Percentiles rank a stretch among this genome's conserved stretches.
Conservation (phyloP, 2,329 filamentous ascomycete species). For the Colletotrichum noveboracense region DNA sequence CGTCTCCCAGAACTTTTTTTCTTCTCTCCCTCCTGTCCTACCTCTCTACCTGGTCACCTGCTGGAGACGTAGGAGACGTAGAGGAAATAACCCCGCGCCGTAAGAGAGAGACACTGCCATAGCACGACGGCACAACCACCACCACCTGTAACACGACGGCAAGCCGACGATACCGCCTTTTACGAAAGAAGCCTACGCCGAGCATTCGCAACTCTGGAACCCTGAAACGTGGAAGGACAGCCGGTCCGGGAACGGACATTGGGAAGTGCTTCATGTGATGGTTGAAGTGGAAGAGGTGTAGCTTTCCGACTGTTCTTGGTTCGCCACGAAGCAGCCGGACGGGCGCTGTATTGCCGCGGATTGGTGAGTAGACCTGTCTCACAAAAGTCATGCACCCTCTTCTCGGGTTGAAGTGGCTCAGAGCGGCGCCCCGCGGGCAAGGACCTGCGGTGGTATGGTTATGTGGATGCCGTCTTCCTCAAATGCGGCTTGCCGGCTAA, state of each 20-base stretch:
- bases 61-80: not conserved
- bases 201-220: slow-evolving; percentile 18
- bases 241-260: slow-evolving; percentile 35
- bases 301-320: slow-evolving; percentile 29
- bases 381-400: slow-evolving; percentile 30
- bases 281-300: slow-evolving; percentile 37
- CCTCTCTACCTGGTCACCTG: slow-evolving; percentile 1
- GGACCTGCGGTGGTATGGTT: slow-evolving; percentile 24
- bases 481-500: slow-evolving; percentile 30
- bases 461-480: slow-evolving; percentile 24
- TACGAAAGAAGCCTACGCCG: not conserved
- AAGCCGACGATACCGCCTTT: slow-evolving; percentile 1
- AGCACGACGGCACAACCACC: slow-evolving; percentile 10
- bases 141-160: slow-evolving; percentile 8
- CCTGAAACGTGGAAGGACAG: slow-evolving; percentile 24
- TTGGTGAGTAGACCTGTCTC: slow-evolving; percentile 45
- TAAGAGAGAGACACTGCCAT: not conserved
- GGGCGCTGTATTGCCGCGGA: slow-evolving; percentile 31
- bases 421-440: not conserved
- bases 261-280: slow-evolving; percentile 40
- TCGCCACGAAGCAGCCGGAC: slow-evolving; percentile 23
- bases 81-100: not conserved
- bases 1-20: slow-evolving; percentile 11
- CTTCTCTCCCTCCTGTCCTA: slow-evolving; percentile 1
- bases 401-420: slow-evolving; percentile 23